Base-by-base conservation (phyloP, 805 yeast genomes). In the Maudiozyma serrabonitensis region DNA sequence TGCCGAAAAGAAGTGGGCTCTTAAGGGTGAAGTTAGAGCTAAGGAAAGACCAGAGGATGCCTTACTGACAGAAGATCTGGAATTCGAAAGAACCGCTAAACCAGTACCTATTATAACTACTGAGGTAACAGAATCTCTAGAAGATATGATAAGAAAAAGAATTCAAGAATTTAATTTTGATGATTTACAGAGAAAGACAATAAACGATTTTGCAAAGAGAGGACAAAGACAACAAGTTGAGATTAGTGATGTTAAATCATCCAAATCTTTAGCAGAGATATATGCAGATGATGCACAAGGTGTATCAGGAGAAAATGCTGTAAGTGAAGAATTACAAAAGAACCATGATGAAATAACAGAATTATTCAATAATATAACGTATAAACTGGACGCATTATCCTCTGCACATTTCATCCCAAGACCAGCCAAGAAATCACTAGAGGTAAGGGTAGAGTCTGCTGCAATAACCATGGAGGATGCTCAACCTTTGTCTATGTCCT, bases 331-430 rank as follows among this genome's bases (percentile, higher is more conserved):
- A 60, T 67, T 86, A 31, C 73, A 80, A 48, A 75, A 75, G 46
- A 83, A 85, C 6, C 98, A 93, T 64, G 77, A 80, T 51, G 97
- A 90, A 64, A 82, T 93, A 47, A 70, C 76, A 15, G 80, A 75
- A 35, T 61, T 91, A 50, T 89, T 79, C 61, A 75, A 75, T 43
- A 71, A 71, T 12, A 71, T 91, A 35, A 74, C 76, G 45, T 81
- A 84, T 60, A 84, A 84, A 57, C 76, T 91, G 46, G 98, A 93
- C 66, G 81, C 96, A 5, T 73, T 91, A 50, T 81, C 95, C 46
- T 89, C 97, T n/a, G 95, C 96, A 54, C 95, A 89, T 64, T 93
- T 84, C 71, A 78, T 89, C 52, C 99, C 99, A 46, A 87, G 84
- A 67, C 95, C 96, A 16, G 80, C 86, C 38, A 82, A 86, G 64